Percentiles rank a stretch among this genome's conserved stretches.
These are phyloP conservation scores for Acanthamoeba culbertsoni DNA, from an alignment of 208 protist genomes.

Conservation along the genomic window DNA sequence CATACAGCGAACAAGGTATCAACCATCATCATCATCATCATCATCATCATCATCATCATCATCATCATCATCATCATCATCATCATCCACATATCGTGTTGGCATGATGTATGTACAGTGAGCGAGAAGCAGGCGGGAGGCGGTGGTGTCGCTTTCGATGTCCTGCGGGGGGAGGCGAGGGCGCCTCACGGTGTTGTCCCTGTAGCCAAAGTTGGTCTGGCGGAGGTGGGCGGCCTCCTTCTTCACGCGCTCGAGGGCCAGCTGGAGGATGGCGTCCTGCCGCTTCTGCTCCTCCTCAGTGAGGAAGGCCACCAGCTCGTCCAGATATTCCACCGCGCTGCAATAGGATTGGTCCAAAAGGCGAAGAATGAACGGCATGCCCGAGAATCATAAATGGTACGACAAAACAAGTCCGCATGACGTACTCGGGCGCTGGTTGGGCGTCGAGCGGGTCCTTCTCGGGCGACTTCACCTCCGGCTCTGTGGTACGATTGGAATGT, in stretches of 20 bases:
- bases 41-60: not conserved
- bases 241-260: not conserved
- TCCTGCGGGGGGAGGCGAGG: not conserved
- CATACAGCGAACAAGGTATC: not conserved
- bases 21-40: not conserved
- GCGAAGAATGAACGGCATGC: too few species aligned
- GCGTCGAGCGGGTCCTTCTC: slow-evolving; percentile 28
- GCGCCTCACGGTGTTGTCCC: not conserved
- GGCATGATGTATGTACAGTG: not conserved
- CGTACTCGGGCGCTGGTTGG: slow-evolving; percentile 7
- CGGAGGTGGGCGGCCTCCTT: slow-evolving; percentile 20
- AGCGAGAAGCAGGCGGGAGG: slow-evolving; percentile 9
- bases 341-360: too few species aligned
- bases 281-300: not conserved
- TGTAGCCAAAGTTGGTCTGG: slow-evolving; percentile 3
- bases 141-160: slow-evolving; percentile 45
- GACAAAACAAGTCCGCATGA: not conserved
- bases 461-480: not conserved
- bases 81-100: too few species aligned
- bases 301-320: slow-evolving; percentile 23
- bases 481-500: too few species aligned
- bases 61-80: not conserved
- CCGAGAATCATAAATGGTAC: too few species aligned
- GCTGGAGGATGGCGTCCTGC: not conserved
- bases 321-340: slow-evolving; percentile 22